Evolutionary conservation across 2,329 filamentous ascomycete species (phyloP).

Genomic region (Mariannaea sp.): DNA sequence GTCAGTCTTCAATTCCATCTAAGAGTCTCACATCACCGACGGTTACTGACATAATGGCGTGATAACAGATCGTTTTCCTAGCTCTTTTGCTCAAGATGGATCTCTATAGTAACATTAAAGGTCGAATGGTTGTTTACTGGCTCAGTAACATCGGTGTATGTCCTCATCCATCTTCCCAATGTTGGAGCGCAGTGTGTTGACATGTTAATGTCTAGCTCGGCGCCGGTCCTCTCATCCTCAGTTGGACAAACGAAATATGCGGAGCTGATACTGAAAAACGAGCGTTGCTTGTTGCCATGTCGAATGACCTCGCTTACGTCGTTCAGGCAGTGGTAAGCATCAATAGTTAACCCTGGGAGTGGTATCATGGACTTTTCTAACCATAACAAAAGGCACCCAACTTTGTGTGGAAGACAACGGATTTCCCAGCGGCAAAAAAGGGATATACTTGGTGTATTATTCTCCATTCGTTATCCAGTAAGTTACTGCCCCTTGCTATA

Average conservation of each 20-base stretch:
- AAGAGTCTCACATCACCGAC: fast-evolving
- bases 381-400: constrained; percentile 16
- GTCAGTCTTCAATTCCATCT: not conserved
- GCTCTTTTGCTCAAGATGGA: constrained; percentile 22
- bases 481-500: too few relatives aligned
- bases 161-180: too few relatives aligned
- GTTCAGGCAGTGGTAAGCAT: constrained; percentile 26
- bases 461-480: constrained; percentile 20
- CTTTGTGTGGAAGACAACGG: constrained; percentile 27
- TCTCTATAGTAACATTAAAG: constrained; percentile 19
- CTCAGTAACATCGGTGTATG: constrained; percentile 31
- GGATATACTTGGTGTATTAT: constrained; percentile 21
- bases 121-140: constrained; percentile 28
- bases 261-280: constrained; percentile 29
- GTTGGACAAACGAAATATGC: constrained; percentile 34
- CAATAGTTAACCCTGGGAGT: fast-evolving
- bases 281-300: constrained; percentile 23
- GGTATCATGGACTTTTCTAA: not conserved
- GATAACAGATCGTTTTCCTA: constrained; percentile 22
- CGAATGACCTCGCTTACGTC: constrained; percentile 23
- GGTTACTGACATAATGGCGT: too few relatives aligned
- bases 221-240: constrained; percentile 30
- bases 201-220: too few relatives aligned
- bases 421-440: constrained; percentile 23
- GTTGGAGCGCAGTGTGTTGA: too few relatives aligned